These are phyloP conservation scores for Hirschioporus abietinus DNA, from an alignment of 768 basidiomycete species.

Conservation along the genomic window DNA sequence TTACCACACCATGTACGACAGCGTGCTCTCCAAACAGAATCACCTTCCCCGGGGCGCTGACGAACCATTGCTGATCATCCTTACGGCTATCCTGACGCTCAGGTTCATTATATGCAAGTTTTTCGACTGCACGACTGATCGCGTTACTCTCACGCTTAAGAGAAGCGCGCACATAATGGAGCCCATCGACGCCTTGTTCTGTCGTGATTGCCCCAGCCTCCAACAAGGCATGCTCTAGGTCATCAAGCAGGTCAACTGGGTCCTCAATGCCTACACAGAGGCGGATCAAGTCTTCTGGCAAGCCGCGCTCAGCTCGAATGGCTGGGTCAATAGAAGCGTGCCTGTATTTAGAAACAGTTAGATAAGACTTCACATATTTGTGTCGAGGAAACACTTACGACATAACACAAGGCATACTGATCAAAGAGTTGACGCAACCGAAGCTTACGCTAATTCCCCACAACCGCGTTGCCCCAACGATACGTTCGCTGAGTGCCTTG, in stretches of 20 bases:
- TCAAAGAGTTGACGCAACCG: constrained; percentile 95
- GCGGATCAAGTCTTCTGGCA: constrained; percentile 98
- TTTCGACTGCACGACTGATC: constrained; percentile 62
- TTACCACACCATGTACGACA: constrained; percentile 92
- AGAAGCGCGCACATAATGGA: constrained; percentile 43
- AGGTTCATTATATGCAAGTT: constrained; percentile 41
- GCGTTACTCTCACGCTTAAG: constrained; percentile 27
- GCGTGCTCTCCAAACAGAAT: constrained; percentile 99
- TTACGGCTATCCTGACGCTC: constrained; percentile 19
- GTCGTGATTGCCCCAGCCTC: constrained; percentile 83
- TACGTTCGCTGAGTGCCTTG: constrained; percentile 83
- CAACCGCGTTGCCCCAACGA: constrained; percentile 86
- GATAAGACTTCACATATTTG: constrained; percentile 8
- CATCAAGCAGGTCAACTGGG: constrained; percentile 85
- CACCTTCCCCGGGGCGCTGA: constrained; percentile 96
- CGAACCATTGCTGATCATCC: constrained; percentile 64
- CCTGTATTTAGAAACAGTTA: constrained; percentile 33
- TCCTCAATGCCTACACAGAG: constrained; percentile 99
- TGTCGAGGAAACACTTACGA: constrained; percentile 60
- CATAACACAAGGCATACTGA: constrained; percentile 99
- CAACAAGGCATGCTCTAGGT: constrained; percentile 88
- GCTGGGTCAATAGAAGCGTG: constrained; percentile 98
- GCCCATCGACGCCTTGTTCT: constrained; percentile 39
- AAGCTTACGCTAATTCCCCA: constrained; percentile 99
- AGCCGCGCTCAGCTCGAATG: constrained; percentile 89